Base-by-base conservation (phyloP, 495 filamentous ascomycete species). In the Xylaria palmicola region DNA sequence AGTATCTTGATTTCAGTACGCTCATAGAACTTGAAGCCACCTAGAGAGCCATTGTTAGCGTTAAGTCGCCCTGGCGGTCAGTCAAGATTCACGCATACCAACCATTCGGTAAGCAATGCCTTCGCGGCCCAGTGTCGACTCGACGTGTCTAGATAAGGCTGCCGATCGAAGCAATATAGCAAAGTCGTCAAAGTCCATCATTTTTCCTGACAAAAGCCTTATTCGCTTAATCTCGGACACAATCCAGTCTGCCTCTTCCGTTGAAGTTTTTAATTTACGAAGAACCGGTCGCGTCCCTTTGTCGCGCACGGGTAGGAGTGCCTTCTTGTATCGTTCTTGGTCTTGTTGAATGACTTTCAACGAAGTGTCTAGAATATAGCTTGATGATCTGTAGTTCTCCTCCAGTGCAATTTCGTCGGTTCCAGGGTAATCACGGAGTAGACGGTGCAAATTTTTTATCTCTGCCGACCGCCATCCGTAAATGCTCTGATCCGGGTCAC, bases 391-490 rank as follows among this genome's bases (percentile, higher is more conserved):
- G 70, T 99, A 99, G 62, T 98, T 99, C 57, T 97, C 87, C 67
- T 97, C 91, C n/a, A 99, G 79, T 17, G 91, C 85, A 19, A 97
- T 87, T 19, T 93, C 84, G 0, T 90, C 81, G 0, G 91, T 93
- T 43, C 90, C 86, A 0, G 84, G 84, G 68, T 92, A 97, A 41
- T 87, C 84, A 39, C 75, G 76, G 59, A 90, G 83, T 85, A 99
- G 88, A 1, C 88, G 82, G 61, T 83, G 82, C 37, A 98, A 79
- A 70, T 99, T 99, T 70, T 88, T 85, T 63, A 95, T 93, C 74
- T 99, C 94, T 20, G 95, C 95, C 4, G 91, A 93, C n/a, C 95
- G 88, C 79, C 96, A 99, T 5, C 93, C 90, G 68, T 99, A 99
- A 53, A 99, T 99, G 65, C 93, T 97, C 69, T 99, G 95, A 70